A percentile compares a stretch with the other conserved stretches of the same genome.
phyloP scores from a whole-genome alignment of 345 rosid genomes.

The Mercurialis annua region DNA sequence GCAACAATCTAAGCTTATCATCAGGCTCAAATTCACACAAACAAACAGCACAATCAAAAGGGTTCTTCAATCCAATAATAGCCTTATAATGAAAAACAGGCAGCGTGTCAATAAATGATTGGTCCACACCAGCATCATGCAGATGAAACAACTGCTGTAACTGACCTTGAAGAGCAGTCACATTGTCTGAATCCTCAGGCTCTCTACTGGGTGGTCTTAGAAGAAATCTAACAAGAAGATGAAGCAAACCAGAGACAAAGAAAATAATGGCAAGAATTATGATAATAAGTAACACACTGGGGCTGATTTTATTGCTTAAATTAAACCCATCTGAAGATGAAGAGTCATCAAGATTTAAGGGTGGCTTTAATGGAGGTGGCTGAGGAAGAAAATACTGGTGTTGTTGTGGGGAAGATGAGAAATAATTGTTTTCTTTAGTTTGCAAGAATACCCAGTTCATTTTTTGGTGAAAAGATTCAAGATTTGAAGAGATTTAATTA shows the following conservation, averaged over 20 bases:
- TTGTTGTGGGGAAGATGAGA: conserved; percentile 37
- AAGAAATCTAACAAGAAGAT: conserved; percentile 76
- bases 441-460: conserved; percentile 43
- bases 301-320: conserved; percentile 68
- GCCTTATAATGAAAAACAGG: conserved; percentile 84
- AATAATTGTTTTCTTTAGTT: conserved; percentile 25
- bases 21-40: conserved; percentile 86
- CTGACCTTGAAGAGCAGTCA: conserved; percentile 92
- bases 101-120: conserved; percentile 88
- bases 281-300: conserved; percentile 70
- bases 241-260: conserved; percentile 87
- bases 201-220: conserved; percentile 61
- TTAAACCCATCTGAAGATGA: conserved; percentile 34
- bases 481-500: not conserved
- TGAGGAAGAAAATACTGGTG: conserved; percentile 28
- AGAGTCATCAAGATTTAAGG: conserved; percentile 17
- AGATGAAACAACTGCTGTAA: conserved; percentile 93
- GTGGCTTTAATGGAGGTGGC: conserved; percentile 29
- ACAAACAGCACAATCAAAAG: conserved; percentile 98
- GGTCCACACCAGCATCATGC: conserved; percentile 96
- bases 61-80: conserved; percentile 69
- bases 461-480: conserved; percentile 1
- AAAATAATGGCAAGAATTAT: conserved; percentile 82
- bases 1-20: conserved; percentile 88
- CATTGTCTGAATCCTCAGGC: conserved; percentile 57